phyloP scores from a whole-genome alignment of 441 rosid genomes.

The Breynia disticha region DNA sequence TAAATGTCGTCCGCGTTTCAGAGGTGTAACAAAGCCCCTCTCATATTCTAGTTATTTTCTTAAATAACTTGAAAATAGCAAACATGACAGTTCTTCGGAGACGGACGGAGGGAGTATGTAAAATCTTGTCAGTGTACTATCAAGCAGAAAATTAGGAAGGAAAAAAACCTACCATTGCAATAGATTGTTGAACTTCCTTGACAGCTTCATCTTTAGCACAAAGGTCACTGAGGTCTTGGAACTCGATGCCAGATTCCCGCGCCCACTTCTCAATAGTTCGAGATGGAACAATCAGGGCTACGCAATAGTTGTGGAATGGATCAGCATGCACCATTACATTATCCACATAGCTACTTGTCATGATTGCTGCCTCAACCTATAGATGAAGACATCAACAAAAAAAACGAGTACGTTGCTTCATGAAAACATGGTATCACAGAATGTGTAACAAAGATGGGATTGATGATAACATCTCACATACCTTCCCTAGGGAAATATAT shows the following conservation, averaged over 20 bases:
- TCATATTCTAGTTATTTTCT: too few relatives aligned
- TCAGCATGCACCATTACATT: slow-evolving; percentile 90
- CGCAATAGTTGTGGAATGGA: slow-evolving; percentile 79
- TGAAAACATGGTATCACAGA: too few relatives aligned
- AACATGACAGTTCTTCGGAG: too few relatives aligned
- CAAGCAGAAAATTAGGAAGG: background rate
- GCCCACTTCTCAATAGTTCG: slow-evolving; percentile 76
- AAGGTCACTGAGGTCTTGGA: slow-evolving; percentile 38
- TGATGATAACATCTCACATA: too few relatives aligned
- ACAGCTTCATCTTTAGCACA: slow-evolving; percentile 50
- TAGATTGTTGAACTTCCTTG: slow-evolving; percentile 68
- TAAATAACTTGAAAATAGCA: too few relatives aligned
- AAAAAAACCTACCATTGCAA: slow-evolving; percentile 43
- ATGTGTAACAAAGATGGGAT: too few relatives aligned
- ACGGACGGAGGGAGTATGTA: too few relatives aligned
- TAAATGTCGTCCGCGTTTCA: too few relatives aligned
- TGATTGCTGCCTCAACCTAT: slow-evolving; percentile 88
- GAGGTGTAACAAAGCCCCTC: too few relatives aligned
- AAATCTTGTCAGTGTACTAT: background rate
- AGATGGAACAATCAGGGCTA: slow-evolving; percentile 73
- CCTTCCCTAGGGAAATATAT: slow-evolving; percentile 96
- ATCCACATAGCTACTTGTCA: slow-evolving; percentile 57
- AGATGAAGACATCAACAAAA: slow-evolving; percentile 14
- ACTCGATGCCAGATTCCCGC: slow-evolving; percentile 48
- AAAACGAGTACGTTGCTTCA: background rate